These are phyloP conservation scores for Eucalyptus melliodora DNA, from an alignment of 345 rosid genomes.

Conservation along the genomic window DNA sequence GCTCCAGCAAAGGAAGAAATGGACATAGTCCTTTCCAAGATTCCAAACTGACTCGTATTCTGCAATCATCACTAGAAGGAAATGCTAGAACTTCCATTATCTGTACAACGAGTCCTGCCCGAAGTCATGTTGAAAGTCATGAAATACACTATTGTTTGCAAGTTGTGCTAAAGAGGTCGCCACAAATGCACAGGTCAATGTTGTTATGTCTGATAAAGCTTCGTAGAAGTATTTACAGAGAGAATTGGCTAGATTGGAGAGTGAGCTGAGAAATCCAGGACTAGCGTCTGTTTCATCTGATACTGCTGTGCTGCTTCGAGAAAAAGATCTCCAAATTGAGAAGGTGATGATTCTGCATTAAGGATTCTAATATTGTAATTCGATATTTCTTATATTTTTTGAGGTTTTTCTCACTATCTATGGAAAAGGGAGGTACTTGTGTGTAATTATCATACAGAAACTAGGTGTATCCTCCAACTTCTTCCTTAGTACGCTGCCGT, in stretches of 20 bases:
- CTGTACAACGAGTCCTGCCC: too few relatives aligned
- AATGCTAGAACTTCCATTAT: too few relatives aligned
- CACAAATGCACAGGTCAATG: slow-evolving; percentile 81
- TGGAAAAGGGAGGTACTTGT: too few relatives aligned
- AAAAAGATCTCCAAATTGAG: too few relatives aligned
- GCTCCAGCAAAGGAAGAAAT: slow-evolving; percentile 77
- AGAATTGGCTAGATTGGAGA: slow-evolving; percentile 79
- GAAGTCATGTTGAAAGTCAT: slow-evolving; percentile 4
- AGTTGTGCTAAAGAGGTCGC: slow-evolving; percentile 89
- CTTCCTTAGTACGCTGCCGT: not conserved
- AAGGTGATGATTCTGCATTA: too few relatives aligned
- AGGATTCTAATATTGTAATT: too few relatives aligned
- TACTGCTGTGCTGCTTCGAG: too few relatives aligned
- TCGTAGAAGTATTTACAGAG: slow-evolving; percentile 54
- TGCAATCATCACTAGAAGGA: too few relatives aligned
- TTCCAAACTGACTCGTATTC: too few relatives aligned
- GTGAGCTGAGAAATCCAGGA: slow-evolving; percentile 1
- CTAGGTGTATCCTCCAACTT: not conserved
- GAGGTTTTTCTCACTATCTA: too few relatives aligned
- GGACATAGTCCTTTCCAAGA: not conserved
- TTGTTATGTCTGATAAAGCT: slow-evolving; percentile 82
- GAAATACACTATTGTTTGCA: slow-evolving; percentile 85
- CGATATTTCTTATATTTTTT: not conserved
- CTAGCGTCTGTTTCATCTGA: too few relatives aligned
- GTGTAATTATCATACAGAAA: not conserved